Conservation (phyloP, 73 alveolate genomes). For the Paramecium primaurelia region DNA sequence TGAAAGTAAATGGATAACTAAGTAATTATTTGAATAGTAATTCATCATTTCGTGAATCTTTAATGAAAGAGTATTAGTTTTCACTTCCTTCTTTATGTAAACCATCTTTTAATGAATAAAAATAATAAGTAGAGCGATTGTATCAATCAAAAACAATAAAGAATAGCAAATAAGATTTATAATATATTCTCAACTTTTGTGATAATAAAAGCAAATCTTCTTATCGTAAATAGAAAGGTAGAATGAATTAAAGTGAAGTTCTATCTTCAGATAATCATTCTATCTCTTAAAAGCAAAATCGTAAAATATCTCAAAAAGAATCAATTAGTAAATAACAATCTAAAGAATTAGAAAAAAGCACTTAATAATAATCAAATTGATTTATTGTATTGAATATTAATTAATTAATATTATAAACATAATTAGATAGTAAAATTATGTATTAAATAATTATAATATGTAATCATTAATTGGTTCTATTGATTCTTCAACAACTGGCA, state of each 20-base stretch:
- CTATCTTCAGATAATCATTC: background rate
- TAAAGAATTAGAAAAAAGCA: background rate
- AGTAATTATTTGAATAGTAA: background rate
- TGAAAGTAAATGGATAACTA: background rate
- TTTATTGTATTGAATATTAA: background rate
- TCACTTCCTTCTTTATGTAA: background rate
- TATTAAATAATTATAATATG: background rate
- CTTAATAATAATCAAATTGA: background rate
- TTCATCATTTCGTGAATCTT: background rate
- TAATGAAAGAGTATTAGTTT: background rate
- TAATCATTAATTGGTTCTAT: background rate
- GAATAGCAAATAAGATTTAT: background rate
- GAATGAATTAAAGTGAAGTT: background rate
- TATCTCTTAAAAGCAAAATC: background rate
- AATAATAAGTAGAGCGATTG: background rate
- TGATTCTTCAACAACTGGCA: background rate
- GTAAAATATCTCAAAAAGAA: background rate
- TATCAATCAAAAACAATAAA: background rate
- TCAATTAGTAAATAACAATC: background rate
- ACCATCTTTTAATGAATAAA: background rate
- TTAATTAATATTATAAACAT: background rate
- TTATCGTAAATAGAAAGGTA: background rate
- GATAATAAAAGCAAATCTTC: background rate
- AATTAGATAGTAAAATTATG: background rate
- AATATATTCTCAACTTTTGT: background rate